A percentile compares a stretch with the other conserved stretches of the same genome.
phyloP scores from a whole-genome alignment of 768 basidiomycete genomes.

The Cystofilobasidium capitatum region DNA sequence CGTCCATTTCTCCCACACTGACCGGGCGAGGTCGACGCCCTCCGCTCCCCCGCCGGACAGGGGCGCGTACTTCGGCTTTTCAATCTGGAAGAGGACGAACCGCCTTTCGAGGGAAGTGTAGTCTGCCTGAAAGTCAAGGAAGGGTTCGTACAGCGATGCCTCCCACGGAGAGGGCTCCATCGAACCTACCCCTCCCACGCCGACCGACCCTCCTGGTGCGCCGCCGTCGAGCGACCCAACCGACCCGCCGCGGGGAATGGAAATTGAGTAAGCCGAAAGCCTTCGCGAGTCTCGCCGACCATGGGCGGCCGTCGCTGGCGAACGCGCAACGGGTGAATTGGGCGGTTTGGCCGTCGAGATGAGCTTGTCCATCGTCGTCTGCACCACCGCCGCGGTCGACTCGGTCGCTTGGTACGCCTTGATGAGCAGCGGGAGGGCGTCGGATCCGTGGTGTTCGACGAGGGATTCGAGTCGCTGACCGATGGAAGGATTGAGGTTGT shows the following conservation, averaged over 20 bases:
- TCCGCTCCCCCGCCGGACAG: conserved; percentile 16
- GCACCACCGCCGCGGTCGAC: conserved; percentile 64
- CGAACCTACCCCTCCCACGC: conserved; percentile 36
- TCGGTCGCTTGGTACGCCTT: conserved; percentile 62
- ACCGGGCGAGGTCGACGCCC: conserved; percentile 44
- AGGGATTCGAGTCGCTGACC: conserved; percentile 65
- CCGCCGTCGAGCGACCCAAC: conserved; percentile 30
- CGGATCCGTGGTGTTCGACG: conserved; percentile 54
- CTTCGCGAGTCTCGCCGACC: conserved; percentile 23
- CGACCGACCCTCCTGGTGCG: conserved; percentile 4
- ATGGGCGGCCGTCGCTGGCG: conserved; percentile 13
- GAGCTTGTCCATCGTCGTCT: conserved; percentile 66
- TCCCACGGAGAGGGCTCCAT: conserved; percentile 61
- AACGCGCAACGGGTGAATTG: conserved; percentile 30
- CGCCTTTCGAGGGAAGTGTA: conserved; percentile 70
- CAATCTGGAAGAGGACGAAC: conserved; percentile 44
- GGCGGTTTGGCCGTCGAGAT: conserved; percentile 39
- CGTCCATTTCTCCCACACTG: conserved; percentile 63
- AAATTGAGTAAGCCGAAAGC: conserved; percentile 25
- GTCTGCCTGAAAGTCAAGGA: conserved; percentile 78
- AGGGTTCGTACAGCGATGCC: conserved; percentile 82
- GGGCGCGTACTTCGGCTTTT: background rate
- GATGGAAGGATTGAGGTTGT: conserved; percentile 69
- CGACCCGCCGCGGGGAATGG: conserved; percentile 33
- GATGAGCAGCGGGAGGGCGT: conserved; percentile 62